Conservation (phyloP, 2,329 filamentous ascomycete species). For the Aspergillus sp. region DNA sequence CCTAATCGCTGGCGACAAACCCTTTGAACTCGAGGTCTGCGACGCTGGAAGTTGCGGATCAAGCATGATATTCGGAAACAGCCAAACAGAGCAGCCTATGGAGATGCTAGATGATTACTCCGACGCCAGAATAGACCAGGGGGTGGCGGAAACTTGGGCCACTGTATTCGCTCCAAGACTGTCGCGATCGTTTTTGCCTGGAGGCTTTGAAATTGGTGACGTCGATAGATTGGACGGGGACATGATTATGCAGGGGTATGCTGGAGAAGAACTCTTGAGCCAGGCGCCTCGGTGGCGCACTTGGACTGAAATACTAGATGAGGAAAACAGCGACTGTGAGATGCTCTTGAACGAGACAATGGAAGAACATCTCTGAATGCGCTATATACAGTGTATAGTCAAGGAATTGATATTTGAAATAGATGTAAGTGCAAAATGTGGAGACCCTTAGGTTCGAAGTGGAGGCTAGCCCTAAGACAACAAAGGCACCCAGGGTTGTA, state of each 20-base stretch:
- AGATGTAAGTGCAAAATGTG: not conserved
- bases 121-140: not conserved
- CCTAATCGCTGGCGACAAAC: slow-evolving; percentile 8
- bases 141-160: not conserved
- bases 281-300: not conserved
- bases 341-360: not conserved
- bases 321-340: not conserved
- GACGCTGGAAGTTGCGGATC: not conserved
- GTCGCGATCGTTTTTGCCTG: not conserved
- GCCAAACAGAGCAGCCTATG: not conserved
- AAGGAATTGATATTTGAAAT: not conserved
- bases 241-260: not conserved
- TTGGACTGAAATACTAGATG: not conserved
- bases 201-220: not conserved
- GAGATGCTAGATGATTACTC: no score
- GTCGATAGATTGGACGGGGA: not conserved
- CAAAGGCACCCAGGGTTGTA: not conserved
- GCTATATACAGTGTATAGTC: not conserved
- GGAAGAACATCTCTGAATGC: not conserved
- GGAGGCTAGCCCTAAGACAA: not conserved
- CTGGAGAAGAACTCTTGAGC: not conserved
- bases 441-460: not conserved
- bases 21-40: not conserved
- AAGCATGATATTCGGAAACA: slow-evolving; percentile 12
- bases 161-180: not conserved